Evolutionary conservation across 106 monocot genomes (phyloP).

Genomic region (Dendrobium officinale): DNA sequence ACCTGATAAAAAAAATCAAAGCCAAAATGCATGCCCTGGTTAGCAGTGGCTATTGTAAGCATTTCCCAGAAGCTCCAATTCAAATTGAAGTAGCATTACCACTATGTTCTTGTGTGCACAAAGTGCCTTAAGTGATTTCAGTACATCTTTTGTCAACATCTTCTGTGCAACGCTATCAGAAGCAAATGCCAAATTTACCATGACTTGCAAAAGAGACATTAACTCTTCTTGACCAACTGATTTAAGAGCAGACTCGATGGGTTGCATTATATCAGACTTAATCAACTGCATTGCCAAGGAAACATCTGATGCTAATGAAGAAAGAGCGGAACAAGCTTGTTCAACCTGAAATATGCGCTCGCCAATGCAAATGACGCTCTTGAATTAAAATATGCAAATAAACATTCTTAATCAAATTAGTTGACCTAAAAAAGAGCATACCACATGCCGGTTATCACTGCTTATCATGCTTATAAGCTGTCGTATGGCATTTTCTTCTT

Average conservation of each 20-base stretch:
- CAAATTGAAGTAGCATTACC: conserved; percentile 22
- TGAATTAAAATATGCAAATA: neutral
- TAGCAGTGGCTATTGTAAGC: neutral
- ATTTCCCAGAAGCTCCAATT: neutral
- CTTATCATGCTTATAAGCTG: conserved; percentile 99
- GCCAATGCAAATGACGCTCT: conserved; percentile 6
- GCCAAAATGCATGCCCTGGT: neutral
- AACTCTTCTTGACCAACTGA: conserved; percentile 66
- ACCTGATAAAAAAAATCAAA: conserved; percentile 42
- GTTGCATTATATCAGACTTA: conserved; percentile 92
- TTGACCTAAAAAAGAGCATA: conserved; percentile 21
- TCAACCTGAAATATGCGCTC: conserved; percentile 59
- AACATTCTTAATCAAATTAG: conserved; percentile 4
- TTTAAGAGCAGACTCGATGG: conserved; percentile 72
- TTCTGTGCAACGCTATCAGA: conserved; percentile 92
- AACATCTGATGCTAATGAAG: conserved; percentile 77
- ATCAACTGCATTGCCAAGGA: conserved; percentile 87
- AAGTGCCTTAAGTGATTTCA: conserved; percentile 81
- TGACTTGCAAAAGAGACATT: conserved; percentile 82
- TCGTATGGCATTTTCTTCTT: conserved; percentile 89
- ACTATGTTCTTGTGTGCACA: conserved; percentile 80
- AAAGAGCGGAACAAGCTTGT: conserved; percentile 93
- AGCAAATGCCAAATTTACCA: conserved; percentile 76
- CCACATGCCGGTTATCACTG: conserved; percentile 86
- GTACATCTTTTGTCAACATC: conserved; percentile 85